Evolutionary conservation across 2,329 filamentous ascomycete species (phyloP).

Genomic region (Madurella mycetomatis): DNA sequence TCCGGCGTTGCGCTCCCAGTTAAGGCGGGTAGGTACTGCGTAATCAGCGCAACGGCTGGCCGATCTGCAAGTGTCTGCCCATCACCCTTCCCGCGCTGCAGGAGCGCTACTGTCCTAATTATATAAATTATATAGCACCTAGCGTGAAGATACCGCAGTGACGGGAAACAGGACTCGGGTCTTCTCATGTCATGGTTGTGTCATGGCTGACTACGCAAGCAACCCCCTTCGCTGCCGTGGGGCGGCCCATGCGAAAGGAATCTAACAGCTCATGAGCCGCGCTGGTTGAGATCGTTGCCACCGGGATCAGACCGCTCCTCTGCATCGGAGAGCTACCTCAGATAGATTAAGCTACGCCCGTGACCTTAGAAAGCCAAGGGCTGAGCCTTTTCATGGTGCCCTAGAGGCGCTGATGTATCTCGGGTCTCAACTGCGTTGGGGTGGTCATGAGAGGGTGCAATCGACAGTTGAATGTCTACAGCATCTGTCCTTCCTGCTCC

Average conservation of each 20-base stretch:
- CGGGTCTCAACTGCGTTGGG: no score
- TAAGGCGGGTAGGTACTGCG: no score
- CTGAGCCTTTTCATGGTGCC: not conserved
- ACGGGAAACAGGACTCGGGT: not conserved
- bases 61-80: constrained; percentile 10
- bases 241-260: not conserved
- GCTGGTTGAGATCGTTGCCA: not conserved
- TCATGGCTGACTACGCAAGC: constrained; percentile 5
- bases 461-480: no score
- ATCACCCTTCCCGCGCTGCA: not conserved
- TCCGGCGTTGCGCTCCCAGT: no score
- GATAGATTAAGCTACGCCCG: not conserved
- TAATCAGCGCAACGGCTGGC: not conserved
- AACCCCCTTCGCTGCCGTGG: not conserved
- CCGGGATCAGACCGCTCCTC: constrained; percentile 2
- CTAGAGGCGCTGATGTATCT: not conserved
- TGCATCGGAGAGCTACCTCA: not conserved
- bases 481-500: no score
- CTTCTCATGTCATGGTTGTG: not conserved
- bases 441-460: no score
- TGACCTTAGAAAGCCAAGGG: not conserved
- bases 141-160: not conserved
- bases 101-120: not conserved
- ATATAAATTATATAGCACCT: constrained; percentile 1
- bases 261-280: not conserved